Base-by-base conservation (phyloP, 495 filamentous ascomycete genomes). In the Annulohypoxylon bovei region DNA sequence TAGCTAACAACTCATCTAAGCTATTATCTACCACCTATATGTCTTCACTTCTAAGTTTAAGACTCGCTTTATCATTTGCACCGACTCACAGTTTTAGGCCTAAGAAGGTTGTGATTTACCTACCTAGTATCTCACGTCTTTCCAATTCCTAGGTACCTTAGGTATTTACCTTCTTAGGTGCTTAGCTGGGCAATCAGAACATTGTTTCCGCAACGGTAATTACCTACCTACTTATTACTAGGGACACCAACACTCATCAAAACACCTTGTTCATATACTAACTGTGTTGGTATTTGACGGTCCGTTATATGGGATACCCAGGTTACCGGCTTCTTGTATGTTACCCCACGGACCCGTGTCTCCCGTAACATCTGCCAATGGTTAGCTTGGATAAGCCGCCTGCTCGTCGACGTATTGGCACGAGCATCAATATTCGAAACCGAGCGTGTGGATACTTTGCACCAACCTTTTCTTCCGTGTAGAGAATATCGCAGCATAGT, bases 301-400 rank as follows among this genome's bases (percentile, higher is more conserved):
- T 0, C 65, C 52, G 22, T 35, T 63, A 18, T 59, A 54, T 54
- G 22, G 35, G 20, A 22, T 58, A 71, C 32, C 59, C 68, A 61
- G 68, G 63, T 63, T 59, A 64, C 56, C 53, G 68, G 68, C 47
- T 59, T 71, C 47, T 32, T 44, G 63, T 67, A 67, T 63, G 46
- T 16, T 63, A 40, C 42, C 67, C 33, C 20, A 58, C 55, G 57
- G 58, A 63, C 40, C n/a, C 32, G 42, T 27, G 20, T 27, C 62
- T 18, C 11, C 52, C 35, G 35, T 61, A 32, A 9, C 53, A 37
- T 54, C 52, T 7, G 32, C 35, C 52, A 49, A 71, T 44, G 2
- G 14, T n/a, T 40, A 27, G n/a, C 11, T 32, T 22, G 14, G 53
- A 23, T 12, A 16, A 22, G 40, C 56, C n/a, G 40, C 52, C 53